Conservation (phyloP, 2,329 filamentous ascomycete species). For the Aspergillus japonicus region DNA sequence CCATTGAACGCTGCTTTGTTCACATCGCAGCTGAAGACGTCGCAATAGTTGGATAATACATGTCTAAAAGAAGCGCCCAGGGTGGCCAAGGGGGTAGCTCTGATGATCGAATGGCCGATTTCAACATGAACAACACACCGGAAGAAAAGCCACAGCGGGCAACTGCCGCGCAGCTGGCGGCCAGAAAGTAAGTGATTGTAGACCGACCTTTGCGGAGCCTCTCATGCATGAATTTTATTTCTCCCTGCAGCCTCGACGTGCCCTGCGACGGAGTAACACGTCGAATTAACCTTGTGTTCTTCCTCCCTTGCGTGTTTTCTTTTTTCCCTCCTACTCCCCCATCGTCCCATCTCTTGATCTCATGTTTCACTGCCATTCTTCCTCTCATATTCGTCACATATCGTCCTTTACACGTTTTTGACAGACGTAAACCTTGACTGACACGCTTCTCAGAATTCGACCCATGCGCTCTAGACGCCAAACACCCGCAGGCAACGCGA, state of each 20-base stretch:
- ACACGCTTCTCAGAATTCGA: slow-evolving; percentile 21
- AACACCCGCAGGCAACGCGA: slow-evolving; percentile 16
- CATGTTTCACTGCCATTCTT: neutral
- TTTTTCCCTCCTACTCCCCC: neutral
- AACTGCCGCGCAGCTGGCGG: slow-evolving; percentile 55
- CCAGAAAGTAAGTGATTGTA: slow-evolving; percentile 52
- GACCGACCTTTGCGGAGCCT: slow-evolving; percentile 18
- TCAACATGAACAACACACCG: slow-evolving; percentile 41
- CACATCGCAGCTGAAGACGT: slow-evolving; percentile 14
- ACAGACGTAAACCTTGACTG: slow-evolving; percentile 2
- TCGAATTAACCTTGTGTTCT: neutral
- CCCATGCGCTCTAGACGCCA: slow-evolving; percentile 26
- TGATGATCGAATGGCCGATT: slow-evolving; percentile 28
- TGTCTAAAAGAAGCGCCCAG: slow-evolving; percentile 42
- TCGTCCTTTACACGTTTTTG: slow-evolving; percentile 4
- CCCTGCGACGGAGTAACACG: neutral
- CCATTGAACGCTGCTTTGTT: slow-evolving; percentile 15
- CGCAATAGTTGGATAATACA: slow-evolving; percentile 22
- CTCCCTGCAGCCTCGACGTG: slow-evolving; percentile 10
- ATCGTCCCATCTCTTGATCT: neutral
- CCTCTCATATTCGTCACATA: neutral
- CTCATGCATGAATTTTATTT: slow-evolving; percentile 13
- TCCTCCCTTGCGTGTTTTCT: neutral
- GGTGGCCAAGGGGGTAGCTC: slow-evolving; percentile 36
- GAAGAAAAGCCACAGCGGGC: slow-evolving; percentile 51